Percentiles rank a stretch among this genome's conserved stretches.
Evolutionary conservation across 202 grass and related monocot genomes (phyloP).

Genomic region (Schoenoplectus triqueter): DNA sequence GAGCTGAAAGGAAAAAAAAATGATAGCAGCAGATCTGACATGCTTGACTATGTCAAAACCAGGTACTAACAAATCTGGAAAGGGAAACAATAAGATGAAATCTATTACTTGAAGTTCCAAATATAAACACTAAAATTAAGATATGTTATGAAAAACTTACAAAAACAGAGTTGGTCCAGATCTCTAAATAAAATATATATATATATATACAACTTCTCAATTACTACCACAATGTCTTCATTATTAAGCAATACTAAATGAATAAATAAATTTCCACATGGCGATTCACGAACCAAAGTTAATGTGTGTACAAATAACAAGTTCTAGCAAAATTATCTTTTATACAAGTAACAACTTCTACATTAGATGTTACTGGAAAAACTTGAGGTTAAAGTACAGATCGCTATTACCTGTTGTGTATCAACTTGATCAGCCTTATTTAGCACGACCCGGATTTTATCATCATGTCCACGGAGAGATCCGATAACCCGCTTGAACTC

Average conservation of each 20-base stretch:
- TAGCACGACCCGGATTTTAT: conserved; percentile 93
- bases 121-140: conserved; percentile 3
- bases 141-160: neutral
- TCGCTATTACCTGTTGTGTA: conserved; percentile 72
- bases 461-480: conserved; percentile 89
- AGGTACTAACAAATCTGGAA: neutral
- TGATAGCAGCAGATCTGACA: neutral
- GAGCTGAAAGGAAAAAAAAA: conserved; percentile 5
- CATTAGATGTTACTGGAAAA: neutral
- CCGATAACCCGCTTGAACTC: conserved; percentile 94
- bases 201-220: neutral
- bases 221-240: neutral
- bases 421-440: conserved; percentile 98
- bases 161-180: neutral
- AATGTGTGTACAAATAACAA: neutral
- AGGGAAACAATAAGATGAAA: neutral
- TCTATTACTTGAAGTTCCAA: neutral
- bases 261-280: neutral
- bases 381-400: neutral
- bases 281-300: neutral
- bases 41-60: conserved; percentile 19
- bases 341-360: conserved; percentile 4
- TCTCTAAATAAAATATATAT: neutral
- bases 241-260: neutral
- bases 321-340: neutral